These are phyloP conservation scores for Cicer chorassanicum DNA, from an alignment of 306 rosid species.

Conservation along the genomic window DNA sequence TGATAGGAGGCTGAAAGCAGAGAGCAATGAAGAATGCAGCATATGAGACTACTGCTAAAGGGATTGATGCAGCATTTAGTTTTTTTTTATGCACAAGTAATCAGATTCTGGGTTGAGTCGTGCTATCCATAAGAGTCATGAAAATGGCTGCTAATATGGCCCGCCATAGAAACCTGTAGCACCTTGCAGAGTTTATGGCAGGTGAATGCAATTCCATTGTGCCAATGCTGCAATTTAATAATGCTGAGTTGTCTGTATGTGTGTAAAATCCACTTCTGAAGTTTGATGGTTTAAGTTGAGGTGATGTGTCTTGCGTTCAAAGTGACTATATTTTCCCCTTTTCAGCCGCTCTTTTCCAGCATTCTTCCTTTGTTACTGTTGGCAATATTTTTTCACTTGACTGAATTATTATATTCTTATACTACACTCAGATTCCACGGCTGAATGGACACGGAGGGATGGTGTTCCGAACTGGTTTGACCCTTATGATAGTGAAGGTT, in stretches of 20 bases:
- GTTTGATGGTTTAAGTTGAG: slow-evolving; percentile 34
- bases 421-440: slow-evolving; percentile 49
- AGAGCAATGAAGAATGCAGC: background rate
- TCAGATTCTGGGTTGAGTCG: background rate
- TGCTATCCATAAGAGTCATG: background rate
- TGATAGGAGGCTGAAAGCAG: background rate
- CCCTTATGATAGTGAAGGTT: slow-evolving; percentile 53
- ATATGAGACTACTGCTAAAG: background rate
- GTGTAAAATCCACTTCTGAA: slow-evolving; percentile 3
- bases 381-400: slow-evolving; percentile 10
- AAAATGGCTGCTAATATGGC: background rate
- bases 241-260: background rate
- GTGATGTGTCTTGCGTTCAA: background rate
- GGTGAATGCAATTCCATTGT: background rate
- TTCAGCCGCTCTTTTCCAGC: background rate
- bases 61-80: background rate
- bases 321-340: slow-evolving; percentile 7
- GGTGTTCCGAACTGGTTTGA: slow-evolving; percentile 54
- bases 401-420: slow-evolving; percentile 29
- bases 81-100: background rate
- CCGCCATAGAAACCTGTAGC: background rate
- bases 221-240: background rate
- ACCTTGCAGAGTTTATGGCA: background rate
- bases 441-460: slow-evolving; percentile 53
- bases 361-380: slow-evolving; percentile 23